Evolutionary conservation across 768 basidiomycete genomes (phyloP).

Genomic region (Cystobasidium onofrii): DNA sequence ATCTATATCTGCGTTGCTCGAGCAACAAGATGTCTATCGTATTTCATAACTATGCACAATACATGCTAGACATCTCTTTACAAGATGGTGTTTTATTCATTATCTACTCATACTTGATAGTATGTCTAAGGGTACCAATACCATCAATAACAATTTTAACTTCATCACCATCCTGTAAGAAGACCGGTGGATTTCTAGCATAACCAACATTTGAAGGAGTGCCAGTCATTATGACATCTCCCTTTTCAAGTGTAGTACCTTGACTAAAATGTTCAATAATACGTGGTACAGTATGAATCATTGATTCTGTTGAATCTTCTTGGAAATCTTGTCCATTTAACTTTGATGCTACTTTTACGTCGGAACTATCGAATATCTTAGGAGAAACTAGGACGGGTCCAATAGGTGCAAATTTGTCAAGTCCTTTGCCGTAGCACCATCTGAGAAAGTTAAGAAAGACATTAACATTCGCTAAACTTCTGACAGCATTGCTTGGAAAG

Average conservation of each 20-base stretch:
- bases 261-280: conserved; percentile 25
- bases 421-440: conserved; percentile 30
- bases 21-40: too few species aligned
- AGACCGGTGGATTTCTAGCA: conserved; percentile 16
- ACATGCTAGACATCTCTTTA: too few species aligned
- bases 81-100: too few species aligned
- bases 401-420: conserved; percentile 26
- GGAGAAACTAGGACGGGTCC: conserved; percentile 18
- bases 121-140: conserved; percentile 26
- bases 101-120: conserved; percentile 19
- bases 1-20: too few species aligned
- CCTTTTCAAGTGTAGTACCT: conserved; percentile 26
- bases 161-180: conserved; percentile 21
- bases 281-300: conserved; percentile 16
- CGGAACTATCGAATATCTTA: background rate
- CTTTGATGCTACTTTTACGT: background rate
- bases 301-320: conserved; percentile 13
- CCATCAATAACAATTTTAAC: conserved; percentile 24
- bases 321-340: conserved; percentile 23
- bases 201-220: conserved; percentile 27
- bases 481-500: too few species aligned
- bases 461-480: too few species aligned
- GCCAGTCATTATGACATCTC: conserved; percentile 26
- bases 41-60: too few species aligned
- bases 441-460: background rate